Base-by-base conservation (phyloP, 495 filamentous ascomycete species). In the Hamigera avellanea region DNA sequence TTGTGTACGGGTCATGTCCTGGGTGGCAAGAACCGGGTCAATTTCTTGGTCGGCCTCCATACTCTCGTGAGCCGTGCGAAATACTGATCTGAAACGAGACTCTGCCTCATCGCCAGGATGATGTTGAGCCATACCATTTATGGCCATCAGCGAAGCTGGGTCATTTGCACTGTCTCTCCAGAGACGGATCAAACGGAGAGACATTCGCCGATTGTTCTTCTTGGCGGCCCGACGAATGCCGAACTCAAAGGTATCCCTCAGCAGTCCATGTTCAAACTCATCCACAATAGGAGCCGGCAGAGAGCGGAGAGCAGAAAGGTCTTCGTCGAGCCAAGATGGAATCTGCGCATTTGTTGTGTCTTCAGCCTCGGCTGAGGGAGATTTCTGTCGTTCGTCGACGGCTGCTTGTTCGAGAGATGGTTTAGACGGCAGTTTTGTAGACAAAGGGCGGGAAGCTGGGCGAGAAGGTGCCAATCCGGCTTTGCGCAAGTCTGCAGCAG, bases 401-500 rank as follows among this genome's bases (percentile, higher is more conserved):
- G 35, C 8, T 43, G 41, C 19, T 34, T 50, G 18, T 32, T 7
- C 25, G 25, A 26, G 25, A 26, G 12, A 12, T 26, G 25, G 25
- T 26, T 26, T 12, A 15, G 21, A 23, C 21, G 9, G 21, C 9
- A 23, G 5, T 23, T 23, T 23, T 23, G 31, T 19, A 38, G 45
- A 32, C 9, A 46, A 38, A 15, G 30, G 45, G 8, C 37, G 47
- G n/a, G 47, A 36, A 32, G 36, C 42, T 12, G 45, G 32, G 27
- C 47, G 49, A 3, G 33, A 25, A 14, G 49, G 41, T 19, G 27
- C 43, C 26, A 58, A 23, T n/a, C 56, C 52, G 25, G 36, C 53
- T 41, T 59, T 59, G 28, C 53, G 52, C 35, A 48, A 35, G 38
- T 56, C 56, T 19, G 50, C 35, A 4, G 46, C 37, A 2, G 53